Evolutionary conservation across 805 yeast species (phyloP).

Genomic region (Cyberlindnera maritima): DNA sequence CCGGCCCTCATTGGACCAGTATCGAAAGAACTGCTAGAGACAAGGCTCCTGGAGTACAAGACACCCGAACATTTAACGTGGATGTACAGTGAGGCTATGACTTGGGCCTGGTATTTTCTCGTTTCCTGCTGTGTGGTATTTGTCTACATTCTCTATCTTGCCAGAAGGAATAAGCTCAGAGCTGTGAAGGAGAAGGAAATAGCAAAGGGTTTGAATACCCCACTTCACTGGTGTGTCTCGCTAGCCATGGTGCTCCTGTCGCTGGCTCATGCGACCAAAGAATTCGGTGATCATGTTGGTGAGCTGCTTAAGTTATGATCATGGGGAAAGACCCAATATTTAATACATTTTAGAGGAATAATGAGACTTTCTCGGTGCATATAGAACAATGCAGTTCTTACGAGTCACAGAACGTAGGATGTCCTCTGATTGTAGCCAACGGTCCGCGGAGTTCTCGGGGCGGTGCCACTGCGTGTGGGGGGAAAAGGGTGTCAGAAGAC

Average conservation of each 20-base stretch:
- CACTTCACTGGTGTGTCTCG: background rate
- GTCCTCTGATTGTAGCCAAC: no score
- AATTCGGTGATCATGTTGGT: background rate
- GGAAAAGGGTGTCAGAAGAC: background rate
- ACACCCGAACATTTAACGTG: background rate
- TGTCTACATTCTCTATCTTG: background rate
- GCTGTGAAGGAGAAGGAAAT: background rate
- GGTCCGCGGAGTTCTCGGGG: background rate
- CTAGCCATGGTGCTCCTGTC: background rate
- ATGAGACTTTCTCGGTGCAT: no score
- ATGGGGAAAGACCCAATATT: no score
- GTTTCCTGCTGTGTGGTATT: background rate
- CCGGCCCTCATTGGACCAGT: background rate
- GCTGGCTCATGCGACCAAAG: background rate
- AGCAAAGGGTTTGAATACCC: background rate
- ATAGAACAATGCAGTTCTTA: no score
- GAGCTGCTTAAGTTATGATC: background rate
- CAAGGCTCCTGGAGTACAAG: background rate
- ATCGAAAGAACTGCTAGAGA: background rate
- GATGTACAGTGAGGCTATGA: background rate
- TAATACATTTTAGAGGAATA: no score
- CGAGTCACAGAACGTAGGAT: no score
- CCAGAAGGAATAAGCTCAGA: background rate
- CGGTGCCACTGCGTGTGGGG: no score
- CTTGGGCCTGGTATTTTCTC: background rate